phyloP scores from a whole-genome alignment of 164 flowering plant species.

The Hamamelis virginiana region DNA sequence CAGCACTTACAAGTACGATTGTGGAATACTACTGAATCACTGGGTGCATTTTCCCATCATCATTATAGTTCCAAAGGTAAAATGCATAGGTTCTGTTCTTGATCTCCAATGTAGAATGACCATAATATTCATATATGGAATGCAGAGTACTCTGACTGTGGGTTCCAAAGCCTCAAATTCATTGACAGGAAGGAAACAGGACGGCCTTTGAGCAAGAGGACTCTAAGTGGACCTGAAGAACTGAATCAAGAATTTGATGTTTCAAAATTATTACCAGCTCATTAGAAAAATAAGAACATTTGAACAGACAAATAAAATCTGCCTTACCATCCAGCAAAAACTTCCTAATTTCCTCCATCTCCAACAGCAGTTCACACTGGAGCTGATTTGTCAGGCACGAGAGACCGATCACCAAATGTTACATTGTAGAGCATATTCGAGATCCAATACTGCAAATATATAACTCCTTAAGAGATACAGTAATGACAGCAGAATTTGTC shows the following conservation, averaged over 20 bases:
- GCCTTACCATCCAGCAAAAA: slow-evolving; percentile 75
- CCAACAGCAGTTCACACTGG: slow-evolving; percentile 95
- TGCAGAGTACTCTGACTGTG: slow-evolving; percentile 94
- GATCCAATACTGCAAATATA: slow-evolving; percentile 67
- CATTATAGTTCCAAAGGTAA: slow-evolving; percentile 89
- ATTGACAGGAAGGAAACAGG: no score
- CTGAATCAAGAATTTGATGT: no score
- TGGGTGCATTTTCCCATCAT: slow-evolving; percentile 74
- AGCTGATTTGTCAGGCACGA: slow-evolving; percentile 80
- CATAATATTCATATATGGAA: slow-evolving; percentile 94
- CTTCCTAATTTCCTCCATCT: slow-evolving; percentile 99
- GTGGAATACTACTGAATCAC: slow-evolving; percentile 62
- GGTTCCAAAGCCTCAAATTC: slow-evolving; percentile 67
- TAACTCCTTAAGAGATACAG: not conserved
- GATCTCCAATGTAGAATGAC: slow-evolving; percentile 86
- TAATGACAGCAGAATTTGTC: no score
- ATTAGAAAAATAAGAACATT: not conserved
- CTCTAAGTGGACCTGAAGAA: no score
- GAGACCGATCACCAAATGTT: slow-evolving; percentile 58
- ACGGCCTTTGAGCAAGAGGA: no score
- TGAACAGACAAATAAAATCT: not conserved
- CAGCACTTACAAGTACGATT: slow-evolving; percentile 80
- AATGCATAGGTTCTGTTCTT: slow-evolving; percentile 90
- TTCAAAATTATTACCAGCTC: not conserved
- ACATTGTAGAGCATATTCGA: slow-evolving; percentile 77